These are phyloP conservation scores for Pseudogymnoascus sp. DNA, from an alignment of 2,329 filamentous ascomycete genomes.

Conservation along the genomic window DNA sequence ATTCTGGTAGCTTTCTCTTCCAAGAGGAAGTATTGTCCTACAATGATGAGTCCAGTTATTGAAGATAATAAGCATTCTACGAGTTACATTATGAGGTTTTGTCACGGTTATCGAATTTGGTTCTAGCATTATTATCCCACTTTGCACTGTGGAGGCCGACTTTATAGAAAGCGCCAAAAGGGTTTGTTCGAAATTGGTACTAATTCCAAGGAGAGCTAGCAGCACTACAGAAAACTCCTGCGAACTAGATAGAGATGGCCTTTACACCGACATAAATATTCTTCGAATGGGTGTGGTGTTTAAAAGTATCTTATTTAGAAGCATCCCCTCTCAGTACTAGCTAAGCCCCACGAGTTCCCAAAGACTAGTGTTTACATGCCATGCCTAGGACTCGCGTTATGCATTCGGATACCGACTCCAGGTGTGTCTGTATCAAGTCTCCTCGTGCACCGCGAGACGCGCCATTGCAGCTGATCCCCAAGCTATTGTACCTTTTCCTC, in stretches of 20 bases:
- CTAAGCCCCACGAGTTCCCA: background rate
- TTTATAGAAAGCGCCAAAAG: background rate
- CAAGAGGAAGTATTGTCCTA: slow-evolving; percentile 9
- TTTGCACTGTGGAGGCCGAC: background rate
- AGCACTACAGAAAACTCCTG: background rate
- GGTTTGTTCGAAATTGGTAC: background rate
- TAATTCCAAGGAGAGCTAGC: background rate
- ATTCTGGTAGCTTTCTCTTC: slow-evolving; percentile 11
- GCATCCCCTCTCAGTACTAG: background rate
- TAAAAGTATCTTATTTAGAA: background rate
- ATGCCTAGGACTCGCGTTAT: background rate
- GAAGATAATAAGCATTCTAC: background rate
- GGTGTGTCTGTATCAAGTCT: background rate
- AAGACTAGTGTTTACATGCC: background rate
- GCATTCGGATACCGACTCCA: background rate
- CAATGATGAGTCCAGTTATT: background rate
- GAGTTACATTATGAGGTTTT: background rate
- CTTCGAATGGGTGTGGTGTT: background rate
- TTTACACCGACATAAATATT: background rate
- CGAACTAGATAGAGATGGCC: background rate
- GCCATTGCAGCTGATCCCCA: background rate
- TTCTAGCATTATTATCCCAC: background rate
- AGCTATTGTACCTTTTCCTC: background rate
- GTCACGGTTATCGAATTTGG: background rate
- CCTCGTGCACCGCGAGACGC: background rate